Evolutionary conservation across 2,329 filamentous ascomycete species (phyloP), one percentile per base, ranked within the genome.

Genomic region (Fusarium annulatum): DNA sequence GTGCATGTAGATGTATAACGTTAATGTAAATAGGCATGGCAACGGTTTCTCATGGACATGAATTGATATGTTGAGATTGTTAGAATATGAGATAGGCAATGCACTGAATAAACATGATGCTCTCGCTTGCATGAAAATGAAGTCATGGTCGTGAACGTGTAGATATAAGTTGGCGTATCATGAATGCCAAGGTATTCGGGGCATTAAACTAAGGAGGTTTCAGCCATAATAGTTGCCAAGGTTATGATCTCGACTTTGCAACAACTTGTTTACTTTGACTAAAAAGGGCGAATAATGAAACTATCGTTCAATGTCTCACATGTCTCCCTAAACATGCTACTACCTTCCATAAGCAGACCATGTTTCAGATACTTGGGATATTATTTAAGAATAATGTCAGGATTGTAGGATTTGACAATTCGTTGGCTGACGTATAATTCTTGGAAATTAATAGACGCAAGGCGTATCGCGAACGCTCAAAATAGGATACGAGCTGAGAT

Each of bases 1-100:
- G 49, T 48, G 64, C 53, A 63, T 55, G 51, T 42, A 59, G 34
- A 70, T 69, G 66, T 70, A 43, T 66, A 65, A 73, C 60, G 70
- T 64, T 51, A 38, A 64, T 69, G 65, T 74, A 74, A 67, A 68
- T 53, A 73, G 66, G 66, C 41, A 68, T 55, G 63, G 51, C 72
- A 60, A 74, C 49, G 69, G 69, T 52, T 64, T 62, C 46, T 57
- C 38, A 72, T 52, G 67, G 67, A 57, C 57, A 74, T 55, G 68
- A 73, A 64, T 56, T 48, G 49, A 34, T 43, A 58, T 64, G 71
- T n/a, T 55, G 55, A 61, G 67, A 61, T 69, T 69, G 56, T 46
- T 69, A 69, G 59, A 68, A n/a, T 56, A 65, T 21, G 52, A 66
- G 34, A 66, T 67, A 67, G 56, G 52, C 45, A 42, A 67, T 52